Evolutionary conservation across 257 asterid species (phyloP).

Genomic region (Eucommia ulmoides): DNA sequence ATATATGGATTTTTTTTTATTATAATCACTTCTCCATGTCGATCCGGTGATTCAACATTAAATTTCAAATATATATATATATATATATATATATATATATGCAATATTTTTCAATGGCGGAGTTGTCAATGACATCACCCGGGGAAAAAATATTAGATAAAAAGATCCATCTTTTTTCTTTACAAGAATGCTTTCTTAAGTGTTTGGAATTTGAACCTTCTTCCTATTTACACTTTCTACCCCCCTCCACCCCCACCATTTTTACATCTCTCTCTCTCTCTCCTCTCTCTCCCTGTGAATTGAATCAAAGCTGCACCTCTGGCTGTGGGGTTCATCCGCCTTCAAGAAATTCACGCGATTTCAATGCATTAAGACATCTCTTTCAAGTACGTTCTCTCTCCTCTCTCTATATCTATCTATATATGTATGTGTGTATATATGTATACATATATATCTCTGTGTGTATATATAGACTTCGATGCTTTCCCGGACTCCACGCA

Average conservation of each 20-base stretch:
- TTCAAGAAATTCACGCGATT: conserved; percentile 40
- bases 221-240: too few relatives aligned
- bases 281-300: conserved; percentile 19
- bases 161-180: too few relatives aligned
- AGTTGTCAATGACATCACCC: conserved; percentile 14
- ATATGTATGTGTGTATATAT: not conserved
- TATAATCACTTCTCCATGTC: too few relatives aligned
- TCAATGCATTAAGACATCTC: conserved; percentile 12
- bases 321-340: conserved; percentile 1
- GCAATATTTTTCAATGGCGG: conserved; percentile 2
- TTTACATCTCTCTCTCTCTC: not conserved
- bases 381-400: conserved; percentile 14
- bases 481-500: too few relatives aligned
- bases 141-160: too few relatives aligned
- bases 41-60: too few relatives aligned
- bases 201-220: too few relatives aligned
- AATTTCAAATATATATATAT: too few relatives aligned
- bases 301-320: conserved; percentile 5
- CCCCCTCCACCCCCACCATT: not conserved
- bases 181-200: too few relatives aligned
- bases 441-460: not conserved
- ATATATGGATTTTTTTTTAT: too few relatives aligned
- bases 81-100: conserved; percentile 17
- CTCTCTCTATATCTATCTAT: conserved; percentile 8
- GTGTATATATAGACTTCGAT: too few relatives aligned